phyloP scores from a whole-genome alignment of 345 rosid species.

The Excoecaria cochinchinensis region DNA sequence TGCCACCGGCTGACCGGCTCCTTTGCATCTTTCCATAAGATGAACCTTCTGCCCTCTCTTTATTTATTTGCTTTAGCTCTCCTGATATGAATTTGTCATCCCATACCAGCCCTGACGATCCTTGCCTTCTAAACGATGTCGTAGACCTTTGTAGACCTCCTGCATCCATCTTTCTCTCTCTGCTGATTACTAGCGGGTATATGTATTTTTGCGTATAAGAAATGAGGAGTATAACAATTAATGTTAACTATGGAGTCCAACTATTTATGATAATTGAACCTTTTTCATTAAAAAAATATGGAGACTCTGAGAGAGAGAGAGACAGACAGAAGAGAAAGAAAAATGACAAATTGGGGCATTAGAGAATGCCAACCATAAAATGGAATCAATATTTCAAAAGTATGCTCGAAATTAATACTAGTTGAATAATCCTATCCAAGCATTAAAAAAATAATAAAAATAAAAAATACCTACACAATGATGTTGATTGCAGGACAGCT shows the following conservation, averaged over 20 bases:
- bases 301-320: background rate
- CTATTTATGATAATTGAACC: background rate
- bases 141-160: constrained; percentile 61
- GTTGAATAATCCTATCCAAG: background rate
- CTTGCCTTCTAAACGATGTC: constrained; percentile 80
- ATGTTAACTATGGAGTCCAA: background rate
- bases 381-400: constrained; percentile 1
- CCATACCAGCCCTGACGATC: constrained; percentile 85
- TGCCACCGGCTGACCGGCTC: constrained; percentile 33
- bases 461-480: background rate
- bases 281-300: background rate
- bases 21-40: constrained; percentile 22
- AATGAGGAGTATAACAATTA: background rate
- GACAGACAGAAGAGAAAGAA: background rate
- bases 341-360: constrained; percentile 29
- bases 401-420: too few species aligned
- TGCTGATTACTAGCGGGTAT: constrained; percentile 1
- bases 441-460: background rate
- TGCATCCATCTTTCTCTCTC: constrained; percentile 11
- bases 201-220: background rate
- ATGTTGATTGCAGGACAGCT: background rate
- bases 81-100: constrained; percentile 55
- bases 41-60: background rate
- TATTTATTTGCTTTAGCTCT: constrained; percentile 22
- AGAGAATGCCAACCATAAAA: background rate